Evolutionary conservation across 2,329 filamentous ascomycete genomes (phyloP).

Genomic region (Teratosphaeria zuluensis): DNA sequence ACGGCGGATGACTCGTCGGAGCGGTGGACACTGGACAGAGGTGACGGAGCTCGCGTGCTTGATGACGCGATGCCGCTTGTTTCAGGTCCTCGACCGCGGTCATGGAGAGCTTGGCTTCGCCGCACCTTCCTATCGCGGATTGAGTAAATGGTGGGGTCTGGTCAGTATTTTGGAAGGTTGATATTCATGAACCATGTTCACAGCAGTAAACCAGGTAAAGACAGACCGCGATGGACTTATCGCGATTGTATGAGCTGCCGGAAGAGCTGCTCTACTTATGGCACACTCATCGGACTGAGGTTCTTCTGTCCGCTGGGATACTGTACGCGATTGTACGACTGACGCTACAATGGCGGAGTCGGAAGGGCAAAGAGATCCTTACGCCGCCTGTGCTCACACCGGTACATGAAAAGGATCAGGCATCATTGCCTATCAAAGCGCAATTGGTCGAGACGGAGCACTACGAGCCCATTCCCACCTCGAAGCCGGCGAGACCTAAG

Average conservation of each 20-base stretch:
- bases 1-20: neutral
- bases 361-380: conserved; percentile 1
- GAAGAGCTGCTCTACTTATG: conserved; percentile 23
- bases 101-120: neutral
- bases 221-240: conserved; percentile 6
- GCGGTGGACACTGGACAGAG: neutral
- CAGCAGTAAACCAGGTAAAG: neutral
- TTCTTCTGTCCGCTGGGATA: conserved; percentile 21
- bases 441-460: conserved; percentile 2
- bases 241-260: conserved; percentile 12
- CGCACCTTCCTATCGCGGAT: neutral
- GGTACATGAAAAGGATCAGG: neutral
- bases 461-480: conserved; percentile 1
- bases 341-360: conserved; percentile 16
- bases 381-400: conserved; percentile 9
- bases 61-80: neutral
- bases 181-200: too few species aligned
- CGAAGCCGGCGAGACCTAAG: conserved; percentile 5
- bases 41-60: neutral
- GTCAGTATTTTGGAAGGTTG: neutral
- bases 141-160: neutral
- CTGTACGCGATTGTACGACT: conserved; percentile 20
- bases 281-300: conserved; percentile 21
- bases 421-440: neutral
- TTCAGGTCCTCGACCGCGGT: neutral